Conservation (phyloP, 257 asterid species). For the Solanum chmielewskii region DNA sequence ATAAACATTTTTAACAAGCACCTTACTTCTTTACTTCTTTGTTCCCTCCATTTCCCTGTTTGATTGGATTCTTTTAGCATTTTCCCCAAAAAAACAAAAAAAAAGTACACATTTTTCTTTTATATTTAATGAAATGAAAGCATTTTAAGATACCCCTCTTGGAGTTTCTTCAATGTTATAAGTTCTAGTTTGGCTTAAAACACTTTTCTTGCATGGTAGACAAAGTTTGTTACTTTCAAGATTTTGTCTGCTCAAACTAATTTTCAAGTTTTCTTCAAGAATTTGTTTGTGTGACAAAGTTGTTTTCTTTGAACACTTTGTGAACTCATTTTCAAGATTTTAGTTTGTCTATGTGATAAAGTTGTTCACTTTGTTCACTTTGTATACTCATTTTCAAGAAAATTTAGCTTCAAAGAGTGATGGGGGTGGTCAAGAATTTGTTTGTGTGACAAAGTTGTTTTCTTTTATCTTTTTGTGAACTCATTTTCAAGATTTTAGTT, state of each 20-base stretch:
- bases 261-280: background rate
- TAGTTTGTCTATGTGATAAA: background rate
- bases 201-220: background rate
- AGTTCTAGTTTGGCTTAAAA: background rate
- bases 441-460: background rate
- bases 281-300: background rate
- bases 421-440: constrained; percentile 15
- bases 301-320: background rate
- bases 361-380: background rate
- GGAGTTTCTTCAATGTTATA: background rate
- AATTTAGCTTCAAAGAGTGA: background rate
- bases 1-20: constrained; percentile 25
- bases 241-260: background rate
- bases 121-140: background rate
- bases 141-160: background rate
- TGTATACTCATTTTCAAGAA: background rate
- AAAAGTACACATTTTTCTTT: background rate
- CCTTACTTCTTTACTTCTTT: constrained; percentile 7
- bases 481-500: background rate
- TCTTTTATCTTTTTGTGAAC: background rate
- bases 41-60: constrained; percentile 13
- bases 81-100: background rate
- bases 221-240: background rate
- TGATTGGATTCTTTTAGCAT: constrained; percentile 8
- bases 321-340: background rate